Evolutionary conservation across 148 eudicot species (phyloP), one percentile per base, ranked within the genome.

Genomic region (Camellia lanceoleosa): DNA sequence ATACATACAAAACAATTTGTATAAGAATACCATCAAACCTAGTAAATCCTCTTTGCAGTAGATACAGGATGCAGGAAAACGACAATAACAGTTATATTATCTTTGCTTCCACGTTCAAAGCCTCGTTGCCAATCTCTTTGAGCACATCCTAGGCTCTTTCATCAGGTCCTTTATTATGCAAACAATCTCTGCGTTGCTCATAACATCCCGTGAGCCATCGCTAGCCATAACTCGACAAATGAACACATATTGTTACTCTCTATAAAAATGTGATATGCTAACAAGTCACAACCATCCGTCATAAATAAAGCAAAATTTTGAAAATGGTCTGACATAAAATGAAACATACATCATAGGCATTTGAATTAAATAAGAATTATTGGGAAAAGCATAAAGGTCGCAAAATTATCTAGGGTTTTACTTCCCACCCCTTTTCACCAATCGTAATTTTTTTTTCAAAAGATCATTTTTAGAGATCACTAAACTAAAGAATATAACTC

Each of bases 111-210:
- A 46, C 98, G 94, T 72, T 79, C 88, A 20, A 84, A 76, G 99
- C 99, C 84, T 94, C 97, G 97, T 93, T 68, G 95, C 98, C 86
- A 96, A 78, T 82, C 99, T 89, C 90, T 96, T 96, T 18, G 98
- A 90, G 80, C 98, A 96, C 98, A 96, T 91, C 51, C 84, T 88
- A 0, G 98, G 88, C 84, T 96, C 99, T 86, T 96, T 96, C 15
- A 96, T 98, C 0, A 98, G 94, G 88, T 92, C 95, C 88, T 84
- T 87, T 47, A 96, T 90, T 79, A 94, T 92, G 74, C 86, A 84
- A 62, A 88, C 84, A 14, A 89, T 91, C 73, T 96, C 95, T 76
- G 78, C 82, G 63, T 91, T 89, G 86, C 88, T 91, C 68, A 96
- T 75, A 46, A 89, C 94, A 81, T 94, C 98, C 99, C 99, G 94